Conservation (phyloP, 2,329 filamentous ascomycete genomes). For the Mycosphaerelloides madeirae region DNA sequence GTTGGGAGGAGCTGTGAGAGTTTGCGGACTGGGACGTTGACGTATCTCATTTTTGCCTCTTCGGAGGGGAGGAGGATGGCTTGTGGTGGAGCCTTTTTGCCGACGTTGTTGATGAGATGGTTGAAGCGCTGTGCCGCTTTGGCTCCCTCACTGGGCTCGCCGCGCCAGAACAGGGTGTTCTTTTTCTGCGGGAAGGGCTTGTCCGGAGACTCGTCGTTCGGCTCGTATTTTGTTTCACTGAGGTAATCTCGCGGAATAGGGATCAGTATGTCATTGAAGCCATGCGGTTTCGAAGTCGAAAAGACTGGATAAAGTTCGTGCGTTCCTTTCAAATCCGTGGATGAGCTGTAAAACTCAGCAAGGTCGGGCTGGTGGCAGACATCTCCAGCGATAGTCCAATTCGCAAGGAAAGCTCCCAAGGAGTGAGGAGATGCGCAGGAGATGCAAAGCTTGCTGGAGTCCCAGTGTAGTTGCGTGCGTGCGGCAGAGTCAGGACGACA, state of each 20-base stretch:
- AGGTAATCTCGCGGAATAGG: slow-evolving; percentile 59
- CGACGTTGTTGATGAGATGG: slow-evolving; percentile 61
- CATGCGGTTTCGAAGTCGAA: slow-evolving; percentile 65
- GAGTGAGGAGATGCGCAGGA: slow-evolving; percentile 62
- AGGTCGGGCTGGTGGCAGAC: slow-evolving; percentile 75
- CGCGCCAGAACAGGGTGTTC: slow-evolving; percentile 68
- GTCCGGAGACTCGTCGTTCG: slow-evolving; percentile 50
- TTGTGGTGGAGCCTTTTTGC: slow-evolving; percentile 45
- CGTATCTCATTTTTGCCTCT: slow-evolving; percentile 48
- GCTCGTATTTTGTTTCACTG: slow-evolving; percentile 51
- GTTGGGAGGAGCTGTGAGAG: slow-evolving; percentile 53
- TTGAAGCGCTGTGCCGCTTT: slow-evolving; percentile 67
- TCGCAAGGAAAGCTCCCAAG: slow-evolving; percentile 58
- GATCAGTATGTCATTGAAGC: slow-evolving; percentile 73
- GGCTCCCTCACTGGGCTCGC: slow-evolving; percentile 58
- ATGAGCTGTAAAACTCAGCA: slow-evolving; percentile 61
- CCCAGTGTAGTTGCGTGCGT: slow-evolving; percentile 57
- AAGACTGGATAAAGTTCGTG: slow-evolving; percentile 68
- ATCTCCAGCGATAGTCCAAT: slow-evolving; percentile 62
- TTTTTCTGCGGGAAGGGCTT: slow-evolving; percentile 57
- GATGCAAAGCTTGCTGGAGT: slow-evolving; percentile 60
- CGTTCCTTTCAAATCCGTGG: slow-evolving; percentile 58
- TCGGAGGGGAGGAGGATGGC: slow-evolving; percentile 53
- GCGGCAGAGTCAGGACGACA: slow-evolving; percentile 61
- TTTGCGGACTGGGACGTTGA: slow-evolving; percentile 48